A percentile compares a stretch with the other conserved stretches of the same genome.
Conservation (phyloP, 2,329 filamentous ascomycete genomes). For the Albifimbria verrucaria region DNA sequence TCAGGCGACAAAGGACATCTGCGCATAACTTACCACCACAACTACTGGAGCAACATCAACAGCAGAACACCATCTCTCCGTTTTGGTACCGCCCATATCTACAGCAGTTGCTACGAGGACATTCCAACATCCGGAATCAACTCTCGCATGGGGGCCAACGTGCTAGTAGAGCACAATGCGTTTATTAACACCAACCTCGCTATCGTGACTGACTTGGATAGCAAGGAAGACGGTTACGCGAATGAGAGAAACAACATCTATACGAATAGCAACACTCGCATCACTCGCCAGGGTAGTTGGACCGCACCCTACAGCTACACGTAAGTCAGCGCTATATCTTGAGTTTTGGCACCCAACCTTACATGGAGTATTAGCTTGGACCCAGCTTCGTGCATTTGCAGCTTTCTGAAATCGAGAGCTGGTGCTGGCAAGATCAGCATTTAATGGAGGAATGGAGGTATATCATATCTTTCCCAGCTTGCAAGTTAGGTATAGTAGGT, state of each 20-base stretch:
- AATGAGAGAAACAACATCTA: constrained; percentile 43
- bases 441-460: too few relatives aligned
- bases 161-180: constrained; percentile 49
- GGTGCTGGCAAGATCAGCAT: constrained; percentile 11
- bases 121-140: constrained; percentile 47
- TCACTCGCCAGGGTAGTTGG: constrained; percentile 29
- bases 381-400: constrained; percentile 17
- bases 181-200: constrained; percentile 42
- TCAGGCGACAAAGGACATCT: constrained; percentile 53
- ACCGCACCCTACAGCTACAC: constrained; percentile 33
- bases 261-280: constrained; percentile 27
- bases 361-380: constrained; percentile 6
- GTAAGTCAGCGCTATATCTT: constrained; percentile 15
- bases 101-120: constrained; percentile 48
- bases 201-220: constrained; percentile 40
- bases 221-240: constrained; percentile 40
- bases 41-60: constrained; percentile 55
- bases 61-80: constrained; percentile 43
- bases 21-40: constrained; percentile 54
- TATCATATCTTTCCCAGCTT: too few relatives aligned
- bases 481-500: too few relatives aligned
- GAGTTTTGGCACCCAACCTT: background rate
- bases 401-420: constrained; percentile 19
- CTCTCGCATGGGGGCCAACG: constrained; percentile 47
- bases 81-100: constrained; percentile 59